phyloP scores from a whole-genome alignment of 768 basidiomycete species.

The Boletus sensibilis region DNA sequence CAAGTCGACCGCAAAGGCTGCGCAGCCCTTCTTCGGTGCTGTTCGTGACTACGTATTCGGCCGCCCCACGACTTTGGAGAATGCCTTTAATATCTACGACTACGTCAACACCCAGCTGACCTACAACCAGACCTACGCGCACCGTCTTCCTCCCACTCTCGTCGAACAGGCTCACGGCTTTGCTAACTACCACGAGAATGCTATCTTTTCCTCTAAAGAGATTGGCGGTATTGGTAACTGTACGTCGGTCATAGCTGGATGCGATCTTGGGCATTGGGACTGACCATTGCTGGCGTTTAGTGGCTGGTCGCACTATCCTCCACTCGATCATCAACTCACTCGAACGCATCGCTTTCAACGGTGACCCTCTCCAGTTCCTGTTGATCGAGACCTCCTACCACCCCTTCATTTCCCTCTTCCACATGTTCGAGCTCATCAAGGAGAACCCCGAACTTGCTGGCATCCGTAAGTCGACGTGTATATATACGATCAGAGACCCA shows the following conservation, averaged over 20 bases:
- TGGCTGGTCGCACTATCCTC: slow-evolving; percentile 79
- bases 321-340: slow-evolving; percentile 70
- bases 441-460: slow-evolving; percentile 57
- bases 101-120: slow-evolving; percentile 71
- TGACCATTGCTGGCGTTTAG: slow-evolving; percentile 38
- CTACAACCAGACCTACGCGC: slow-evolving; percentile 81
- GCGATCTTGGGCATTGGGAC: not conserved
- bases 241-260: slow-evolving; percentile 38
- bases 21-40: slow-evolving; percentile 62
- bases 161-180: slow-evolving; percentile 70
- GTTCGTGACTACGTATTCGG: slow-evolving; percentile 73
- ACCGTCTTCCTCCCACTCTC: slow-evolving; percentile 76
- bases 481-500: not conserved
- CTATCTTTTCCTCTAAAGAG: slow-evolving; percentile 63
- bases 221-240: slow-evolving; percentile 76
- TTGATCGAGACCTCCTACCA: slow-evolving; percentile 84
- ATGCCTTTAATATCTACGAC: slow-evolving; percentile 79
- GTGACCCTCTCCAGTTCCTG: slow-evolving; percentile 76
- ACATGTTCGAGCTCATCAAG: slow-evolving; percentile 62
- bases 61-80: slow-evolving; percentile 62
- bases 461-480: slow-evolving; percentile 53
- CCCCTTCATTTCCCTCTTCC: slow-evolving; percentile 87
- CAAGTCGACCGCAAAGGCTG: slow-evolving; percentile 56
- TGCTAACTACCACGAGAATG: slow-evolving; percentile 79
- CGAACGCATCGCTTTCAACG: slow-evolving; percentile 75